These are phyloP conservation scores for Boletus speciosus DNA, from an alignment of 768 basidiomycete genomes.

Conservation along the genomic window DNA sequence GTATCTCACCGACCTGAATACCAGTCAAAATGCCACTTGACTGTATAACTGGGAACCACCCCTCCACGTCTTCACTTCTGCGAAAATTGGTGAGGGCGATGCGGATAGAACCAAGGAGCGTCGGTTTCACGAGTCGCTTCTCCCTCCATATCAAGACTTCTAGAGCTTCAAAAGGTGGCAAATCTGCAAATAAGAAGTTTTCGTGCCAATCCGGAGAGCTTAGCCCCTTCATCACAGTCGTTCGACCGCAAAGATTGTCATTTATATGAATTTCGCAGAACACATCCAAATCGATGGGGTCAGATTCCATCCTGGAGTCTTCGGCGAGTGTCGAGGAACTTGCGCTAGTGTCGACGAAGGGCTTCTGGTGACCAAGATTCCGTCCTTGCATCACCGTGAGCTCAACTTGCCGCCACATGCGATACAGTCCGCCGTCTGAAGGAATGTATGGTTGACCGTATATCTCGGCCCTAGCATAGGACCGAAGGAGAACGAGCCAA, in stretches of 20 bases:
- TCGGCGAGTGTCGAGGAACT: constrained; percentile 30
- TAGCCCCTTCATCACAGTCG: constrained; percentile 65
- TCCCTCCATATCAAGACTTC: constrained; percentile 68
- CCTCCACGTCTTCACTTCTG: constrained; percentile 71
- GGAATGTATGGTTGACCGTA: constrained; percentile 60
- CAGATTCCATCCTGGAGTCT: constrained; percentile 39
- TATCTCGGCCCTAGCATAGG: constrained; percentile 77
- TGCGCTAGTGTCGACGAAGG: constrained; percentile 24
- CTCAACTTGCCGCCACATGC: constrained; percentile 84
- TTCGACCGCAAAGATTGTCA: constrained; percentile 63
- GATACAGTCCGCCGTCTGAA: constrained; percentile 70
- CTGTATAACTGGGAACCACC: constrained; percentile 78
- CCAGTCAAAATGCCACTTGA: constrained; percentile 45
- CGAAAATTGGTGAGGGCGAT: constrained; percentile 70
- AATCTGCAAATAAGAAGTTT: constrained; percentile 64
- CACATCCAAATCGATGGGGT: constrained; percentile 62
- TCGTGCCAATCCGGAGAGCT: constrained; percentile 83
- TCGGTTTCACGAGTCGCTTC: constrained; percentile 57
- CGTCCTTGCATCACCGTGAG: constrained; percentile 71
- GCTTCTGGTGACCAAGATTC: constrained; percentile 56
- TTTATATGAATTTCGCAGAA: constrained; percentile 80
- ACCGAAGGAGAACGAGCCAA: constrained; percentile 78
- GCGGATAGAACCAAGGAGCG: constrained; percentile 54
- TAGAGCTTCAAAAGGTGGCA: constrained; percentile 74
- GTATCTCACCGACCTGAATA: constrained; percentile 70